phyloP scores from a whole-genome alignment of 2,329 filamentous ascomycete genomes.

The Cladophialophora psammophila region DNA sequence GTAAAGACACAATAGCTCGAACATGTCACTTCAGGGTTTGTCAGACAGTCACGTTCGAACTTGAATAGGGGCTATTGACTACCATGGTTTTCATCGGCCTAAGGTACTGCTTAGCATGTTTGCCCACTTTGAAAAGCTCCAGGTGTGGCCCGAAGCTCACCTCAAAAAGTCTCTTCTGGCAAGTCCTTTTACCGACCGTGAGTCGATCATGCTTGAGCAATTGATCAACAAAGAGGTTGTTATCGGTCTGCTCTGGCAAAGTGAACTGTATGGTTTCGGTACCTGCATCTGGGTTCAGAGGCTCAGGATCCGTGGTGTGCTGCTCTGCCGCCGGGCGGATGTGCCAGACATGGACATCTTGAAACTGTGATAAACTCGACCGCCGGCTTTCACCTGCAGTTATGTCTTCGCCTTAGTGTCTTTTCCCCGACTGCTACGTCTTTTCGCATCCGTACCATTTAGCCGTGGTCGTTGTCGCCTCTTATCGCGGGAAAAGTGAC shows the following conservation, averaged over 20 bases:
- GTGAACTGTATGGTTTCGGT: neutral
- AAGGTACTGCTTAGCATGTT: neutral
- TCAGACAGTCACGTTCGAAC: neutral
- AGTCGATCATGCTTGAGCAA: neutral
- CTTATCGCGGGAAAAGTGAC: neutral
- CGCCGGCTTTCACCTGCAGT: neutral
- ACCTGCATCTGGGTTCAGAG: neutral
- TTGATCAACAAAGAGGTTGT: neutral
- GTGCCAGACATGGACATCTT: neutral
- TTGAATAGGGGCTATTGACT: neutral
- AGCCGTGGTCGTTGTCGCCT: neutral
- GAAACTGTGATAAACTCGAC: neutral
- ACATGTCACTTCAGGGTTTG: neutral
- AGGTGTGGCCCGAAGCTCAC: neutral
- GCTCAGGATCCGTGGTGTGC: neutral
- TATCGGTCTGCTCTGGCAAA: neutral
- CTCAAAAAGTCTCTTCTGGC: neutral
- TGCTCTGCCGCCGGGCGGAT: neutral
- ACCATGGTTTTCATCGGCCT: constrained; percentile 1
- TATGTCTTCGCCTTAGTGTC: neutral
- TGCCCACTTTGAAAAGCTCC: neutral
- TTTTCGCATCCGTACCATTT: neutral
- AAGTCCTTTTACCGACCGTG: neutral
- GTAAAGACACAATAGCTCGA: neutral
- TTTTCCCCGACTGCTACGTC: neutral